Percentiles rank a stretch among this genome's conserved stretches.
phyloP scores from a whole-genome alignment of 1,139 yeast species.

The Blastobotrys raffinosifermentans region DNA sequence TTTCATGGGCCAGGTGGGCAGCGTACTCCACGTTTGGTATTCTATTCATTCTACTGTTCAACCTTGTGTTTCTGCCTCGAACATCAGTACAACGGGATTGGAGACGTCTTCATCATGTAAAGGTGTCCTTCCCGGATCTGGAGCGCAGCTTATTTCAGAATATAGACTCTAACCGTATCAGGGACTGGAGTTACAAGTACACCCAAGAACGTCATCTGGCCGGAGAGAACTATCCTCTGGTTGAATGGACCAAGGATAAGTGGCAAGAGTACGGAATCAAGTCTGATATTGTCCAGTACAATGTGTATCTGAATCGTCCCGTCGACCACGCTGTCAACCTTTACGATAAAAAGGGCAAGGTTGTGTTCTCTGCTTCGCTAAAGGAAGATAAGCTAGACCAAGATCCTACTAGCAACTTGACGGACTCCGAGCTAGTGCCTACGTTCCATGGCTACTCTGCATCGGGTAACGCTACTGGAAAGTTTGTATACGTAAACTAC shows the following conservation, averaged over 20 bases:
- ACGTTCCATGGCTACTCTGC: constrained; percentile 69
- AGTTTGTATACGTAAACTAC: constrained; percentile 54
- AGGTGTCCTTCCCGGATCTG: constrained; percentile 27
- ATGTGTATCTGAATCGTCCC: constrained; percentile 59
- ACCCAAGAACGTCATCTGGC: constrained; percentile 64
- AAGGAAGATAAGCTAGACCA: constrained; percentile 66
- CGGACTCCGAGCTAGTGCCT: constrained; percentile 42
- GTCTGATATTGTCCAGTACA: constrained; percentile 50
- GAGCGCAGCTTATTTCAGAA: constrained; percentile 29
- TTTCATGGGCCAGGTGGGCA: constrained; percentile 10
- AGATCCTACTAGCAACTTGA: constrained; percentile 59
- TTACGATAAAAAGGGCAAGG: constrained; percentile 32
- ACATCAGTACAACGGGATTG: constrained; percentile 83
- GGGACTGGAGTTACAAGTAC: constrained; percentile 36
- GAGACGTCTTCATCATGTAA: constrained; percentile 52
- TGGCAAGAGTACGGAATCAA: constrained; percentile 57
- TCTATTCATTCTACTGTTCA: constrained; percentile 48
- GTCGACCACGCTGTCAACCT: constrained; percentile 46
- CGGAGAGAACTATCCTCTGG: constrained; percentile 60
- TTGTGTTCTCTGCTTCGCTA: constrained; percentile 56
- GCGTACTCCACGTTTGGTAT: constrained; percentile 43
- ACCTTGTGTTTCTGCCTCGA: constrained; percentile 74
- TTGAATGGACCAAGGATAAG: constrained; percentile 57
- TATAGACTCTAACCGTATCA: constrained; percentile 23
- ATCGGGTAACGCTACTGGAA: constrained; percentile 56